Conservation (phyloP, 257 asterid species). For the Lycium ferocissimum region DNA sequence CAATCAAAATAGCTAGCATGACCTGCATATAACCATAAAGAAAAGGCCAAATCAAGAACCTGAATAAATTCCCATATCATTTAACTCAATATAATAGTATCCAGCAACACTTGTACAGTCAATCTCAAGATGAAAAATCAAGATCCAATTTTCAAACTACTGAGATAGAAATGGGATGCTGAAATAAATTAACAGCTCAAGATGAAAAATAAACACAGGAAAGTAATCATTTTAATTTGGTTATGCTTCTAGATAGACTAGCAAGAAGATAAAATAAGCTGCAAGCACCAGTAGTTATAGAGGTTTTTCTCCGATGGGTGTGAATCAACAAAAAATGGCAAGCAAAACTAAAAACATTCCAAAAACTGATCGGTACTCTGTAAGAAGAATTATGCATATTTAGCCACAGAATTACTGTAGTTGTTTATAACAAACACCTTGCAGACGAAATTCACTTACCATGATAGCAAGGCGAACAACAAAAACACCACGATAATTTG, state of each 20-base stretch:
- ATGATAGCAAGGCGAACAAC: conserved; percentile 97
- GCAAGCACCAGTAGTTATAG: not conserved
- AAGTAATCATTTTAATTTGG: not conserved
- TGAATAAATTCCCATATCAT: conserved; percentile 18
- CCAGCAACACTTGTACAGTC: not conserved
- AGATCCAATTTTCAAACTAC: conserved; percentile 17
- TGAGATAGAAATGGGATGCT: not conserved
- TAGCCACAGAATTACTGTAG: not conserved
- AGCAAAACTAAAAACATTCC: not conserved
- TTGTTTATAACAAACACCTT: not conserved
- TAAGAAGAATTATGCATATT: not conserved
- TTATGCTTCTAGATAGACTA: not conserved
- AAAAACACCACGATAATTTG: conserved; percentile 82
- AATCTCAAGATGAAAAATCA: conserved; percentile 19
- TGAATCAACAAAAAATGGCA: conserved; percentile 16
- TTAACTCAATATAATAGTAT: not conserved
- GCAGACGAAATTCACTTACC: conserved; percentile 46
- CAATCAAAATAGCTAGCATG: conserved; percentile 89
- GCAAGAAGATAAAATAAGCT: not conserved
- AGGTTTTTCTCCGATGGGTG: not conserved
- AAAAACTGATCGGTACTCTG: not conserved
- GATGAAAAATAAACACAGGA: not conserved
- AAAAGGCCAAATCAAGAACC: conserved; percentile 3
- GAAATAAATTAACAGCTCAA: not conserved
- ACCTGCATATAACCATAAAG: conserved; percentile 55